Conservation (phyloP, 2,329 filamentous ascomycete genomes). For the Epichloe gansuensis region DNA sequence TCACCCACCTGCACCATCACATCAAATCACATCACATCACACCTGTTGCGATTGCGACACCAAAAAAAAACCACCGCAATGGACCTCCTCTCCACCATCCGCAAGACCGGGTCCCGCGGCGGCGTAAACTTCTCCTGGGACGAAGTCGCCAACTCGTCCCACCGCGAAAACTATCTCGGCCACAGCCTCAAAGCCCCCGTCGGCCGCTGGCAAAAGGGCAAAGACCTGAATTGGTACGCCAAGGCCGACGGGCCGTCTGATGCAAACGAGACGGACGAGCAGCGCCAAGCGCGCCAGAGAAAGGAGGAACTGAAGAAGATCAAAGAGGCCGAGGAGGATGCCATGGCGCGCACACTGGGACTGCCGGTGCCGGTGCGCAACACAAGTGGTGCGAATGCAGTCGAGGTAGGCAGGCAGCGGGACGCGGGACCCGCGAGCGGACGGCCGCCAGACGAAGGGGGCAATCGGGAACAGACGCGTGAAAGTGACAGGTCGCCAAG, state of each 20-base stretch:
- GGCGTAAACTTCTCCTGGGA: constrained; percentile 96
- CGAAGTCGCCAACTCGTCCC: constrained; percentile 73
- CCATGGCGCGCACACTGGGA: constrained; percentile 71
- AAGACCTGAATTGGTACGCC: constrained; percentile 53
- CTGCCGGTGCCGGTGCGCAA: constrained; percentile 55
- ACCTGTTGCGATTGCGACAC: too few relatives aligned
- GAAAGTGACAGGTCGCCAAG: constrained; percentile 19
- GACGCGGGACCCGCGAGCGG: constrained; percentile 18
- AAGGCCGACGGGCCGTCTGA: constrained; percentile 35
- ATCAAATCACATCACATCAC: too few relatives aligned
- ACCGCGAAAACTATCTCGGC: constrained; percentile 83
- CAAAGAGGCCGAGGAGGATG: constrained; percentile 89
- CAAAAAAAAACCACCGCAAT: constrained; percentile 33
- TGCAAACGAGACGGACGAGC: constrained; percentile 44
- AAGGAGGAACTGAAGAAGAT: constrained; percentile 69
- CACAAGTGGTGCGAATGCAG: constrained; percentile 51
- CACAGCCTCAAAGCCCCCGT: constrained; percentile 88
- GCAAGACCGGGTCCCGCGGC: constrained; percentile 82
- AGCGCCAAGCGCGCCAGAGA: constrained; percentile 47
- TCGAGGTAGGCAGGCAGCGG: constrained; percentile 43
- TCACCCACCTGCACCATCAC: too few relatives aligned
- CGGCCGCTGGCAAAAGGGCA: constrained; percentile 79
- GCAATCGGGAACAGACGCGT: constrained; percentile 13
- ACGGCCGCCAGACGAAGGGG: constrained; percentile 13
- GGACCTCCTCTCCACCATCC: constrained; percentile 88